Base-by-base conservation (phyloP, 331 rosid genomes). In the Phaseolus coccineus region DNA sequence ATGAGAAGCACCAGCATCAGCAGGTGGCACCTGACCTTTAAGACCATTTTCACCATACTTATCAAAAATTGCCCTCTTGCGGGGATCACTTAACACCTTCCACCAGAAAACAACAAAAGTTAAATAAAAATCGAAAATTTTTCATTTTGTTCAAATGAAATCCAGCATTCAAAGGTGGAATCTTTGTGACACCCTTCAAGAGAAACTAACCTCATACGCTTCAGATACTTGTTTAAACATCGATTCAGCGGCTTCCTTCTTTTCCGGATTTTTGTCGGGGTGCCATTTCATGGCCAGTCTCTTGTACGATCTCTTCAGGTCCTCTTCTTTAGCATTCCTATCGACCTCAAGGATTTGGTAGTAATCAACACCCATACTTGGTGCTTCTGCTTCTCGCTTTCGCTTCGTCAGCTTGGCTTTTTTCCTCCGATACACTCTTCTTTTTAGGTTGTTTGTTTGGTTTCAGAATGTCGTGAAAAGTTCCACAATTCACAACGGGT, bases 271-370 rank as follows among this genome's bases (percentile, higher is more conserved):
- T 46, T 46, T 46, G 51, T 46, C 51, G 15, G 51, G 51, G 16
- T 46, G 51, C 51, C 51, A 46, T 46, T 46, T 46, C 51, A 2
- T 46, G 51, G 92, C 94, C 25, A 89, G 94, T 67, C 87, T 91
- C 47, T 90, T 33, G 66, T 87, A 88, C 15, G 94, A 88, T 66
- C 87, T 89, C 88, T 85, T 89, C 79, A 91, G 71, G 24, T 91
- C 94, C 2, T 87, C 97, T 1, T 89, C 96, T 2, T 53, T 86
- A n/a, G 91, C 92, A 61, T 51, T 83, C 74, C 44, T 84, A 55
- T 88, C 94, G 11, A 91, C 96, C 81, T 91, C 85, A 64, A 91
- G 67, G 35, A 89, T 27, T 85, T 84, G 84, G 85, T 89, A 88
- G 71, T 91, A 89, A 69, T 91, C 94, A 19, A 87, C 88, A 25